Base-by-base conservation (phyloP, 1,284 basidiomycete species). In the Naganishia sp. region DNA sequence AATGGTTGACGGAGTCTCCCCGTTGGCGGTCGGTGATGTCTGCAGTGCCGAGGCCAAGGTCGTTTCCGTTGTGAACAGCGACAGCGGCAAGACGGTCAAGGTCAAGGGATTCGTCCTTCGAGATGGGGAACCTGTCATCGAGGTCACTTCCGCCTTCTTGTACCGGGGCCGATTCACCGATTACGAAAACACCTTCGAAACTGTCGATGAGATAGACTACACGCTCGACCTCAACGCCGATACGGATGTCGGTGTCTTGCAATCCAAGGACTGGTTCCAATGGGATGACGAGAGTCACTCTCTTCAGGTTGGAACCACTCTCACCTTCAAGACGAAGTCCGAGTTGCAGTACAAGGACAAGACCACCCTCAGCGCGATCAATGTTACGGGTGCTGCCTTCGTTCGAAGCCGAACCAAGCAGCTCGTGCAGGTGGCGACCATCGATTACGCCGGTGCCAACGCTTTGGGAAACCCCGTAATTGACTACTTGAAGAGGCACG, bases 231-330 rank as follows among this genome's bases (percentile, higher is more conserved):
- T 97, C 71, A 83, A 84, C 63, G 87, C 85, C 39, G 89, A 93
- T 71, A 89, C 92, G 1, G 86, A 86, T 51, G 88, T 96, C 70
- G 92, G 93, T 58, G 92, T 99, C 21, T 82, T 99, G 17, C 87
- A 90, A 75, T 92, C 92, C 67, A 99, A 99, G 84, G 90, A 95
- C 77, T 99, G 96, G 95, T 95, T 99, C 80, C 87, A 90, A 66
- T 98, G 94, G 95, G 87, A 90, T 66, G 88, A 95, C 75, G 88
- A 90, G 63, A 83, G 87, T 9, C 85, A 86, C 68, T 88, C 91
- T 46, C 87, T 94, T 49, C 82, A 86, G 66, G 85, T 90, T 13
- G 93, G 92, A 49, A 89, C 89, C 50, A 86, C 85, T 2, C 87
- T 99, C 62, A 87, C 94, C 71, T 96, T 99, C 90, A 89, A 90